Evolutionary conservation across 2,329 filamentous ascomycete species (phyloP), one percentile per base, ranked within the genome.

Genomic region (Aspergillus sclerotialis): DNA sequence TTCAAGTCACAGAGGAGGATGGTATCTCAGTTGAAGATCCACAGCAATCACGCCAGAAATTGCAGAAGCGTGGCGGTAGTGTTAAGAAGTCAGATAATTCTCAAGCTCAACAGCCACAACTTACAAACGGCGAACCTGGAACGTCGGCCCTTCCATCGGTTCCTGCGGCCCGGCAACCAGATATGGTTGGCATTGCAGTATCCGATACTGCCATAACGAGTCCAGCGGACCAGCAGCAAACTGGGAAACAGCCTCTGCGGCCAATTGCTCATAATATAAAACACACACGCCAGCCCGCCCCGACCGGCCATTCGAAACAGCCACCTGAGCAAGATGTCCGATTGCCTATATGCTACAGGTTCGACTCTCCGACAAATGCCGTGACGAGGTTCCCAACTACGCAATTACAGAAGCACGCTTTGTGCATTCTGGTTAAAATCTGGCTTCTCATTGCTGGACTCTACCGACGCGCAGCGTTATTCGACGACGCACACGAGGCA

Each of bases 401-500:
- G 7, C 69, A 75, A 40, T 67, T 70, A 32, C 68, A 74, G 33
- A 71, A 70, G 35, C 73, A 78, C 38, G 72, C 69, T 11, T 63
- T 77, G 9, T 68, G 68, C 4, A 54, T 80, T 8, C 61, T 98
- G 11, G 68, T 88, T 13, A 82, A 82, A 45, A 80, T 95, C 19
- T 98, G 92, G 92, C 70, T 95, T 7, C 82, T 92, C 55, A 87
- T 95, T 41, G 83, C 87, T 2, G 83, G 83, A 0, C 80, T 96
- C 44, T 98, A 96, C 55, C 78, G 87, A 17, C 77, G 87, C 34
- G 86, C 90, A 6, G 76, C 75, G 7, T 78, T 93, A 67, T 77
- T 78, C 36, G 82, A 89, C 13, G 90, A 96, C 56, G 80, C 84
- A 9, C 77, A 76, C 47, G 84, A 81, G 33, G 87, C 90, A 5